Percentiles rank a stretch among this genome's conserved stretches.
phyloP scores from a whole-genome alignment of 331 rosid genomes.

The Quercus lobata region DNA sequence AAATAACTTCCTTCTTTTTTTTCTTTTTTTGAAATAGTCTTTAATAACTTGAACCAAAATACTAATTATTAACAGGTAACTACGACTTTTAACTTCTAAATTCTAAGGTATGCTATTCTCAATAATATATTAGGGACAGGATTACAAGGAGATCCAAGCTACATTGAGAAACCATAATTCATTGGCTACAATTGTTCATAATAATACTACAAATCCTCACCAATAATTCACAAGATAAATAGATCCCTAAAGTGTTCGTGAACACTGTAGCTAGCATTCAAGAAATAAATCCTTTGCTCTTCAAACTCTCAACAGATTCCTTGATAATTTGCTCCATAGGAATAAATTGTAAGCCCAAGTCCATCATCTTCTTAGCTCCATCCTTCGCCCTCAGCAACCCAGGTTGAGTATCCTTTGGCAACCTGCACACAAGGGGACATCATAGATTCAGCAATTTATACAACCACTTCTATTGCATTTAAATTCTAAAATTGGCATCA shows the following conservation, averaged over 20 bases:
- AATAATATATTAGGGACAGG: not conserved
- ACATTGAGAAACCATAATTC: too few relatives aligned
- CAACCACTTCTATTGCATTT: not conserved
- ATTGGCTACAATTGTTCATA: too few relatives aligned
- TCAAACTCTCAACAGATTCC: conserved; percentile 71
- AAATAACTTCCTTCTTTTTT: too few relatives aligned
- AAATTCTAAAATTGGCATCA: not conserved
- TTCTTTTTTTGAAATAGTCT: too few relatives aligned
- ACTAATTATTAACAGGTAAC: too few relatives aligned
- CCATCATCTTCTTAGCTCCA: conserved; percentile 62
- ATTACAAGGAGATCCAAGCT: not conserved
- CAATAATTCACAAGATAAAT: not conserved
- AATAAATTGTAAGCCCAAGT: conserved; percentile 63
- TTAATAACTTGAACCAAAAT: too few relatives aligned
- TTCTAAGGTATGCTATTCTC: too few relatives aligned
- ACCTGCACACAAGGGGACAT: conserved; percentile 21
- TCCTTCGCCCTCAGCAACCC: conserved; percentile 51
- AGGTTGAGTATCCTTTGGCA: conserved; percentile 60
- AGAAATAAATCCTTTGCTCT: conserved; percentile 49
- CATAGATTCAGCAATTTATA: not conserved
- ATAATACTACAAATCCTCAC: not conserved
- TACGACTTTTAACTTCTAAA: too few relatives aligned
- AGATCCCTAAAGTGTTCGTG: not conserved
- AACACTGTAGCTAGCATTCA: not conserved
- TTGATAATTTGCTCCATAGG: conserved; percentile 70